Evolutionary conservation across 2,329 filamentous ascomycete genomes (phyloP).

Genomic region (Albifimbria verrucaria): DNA sequence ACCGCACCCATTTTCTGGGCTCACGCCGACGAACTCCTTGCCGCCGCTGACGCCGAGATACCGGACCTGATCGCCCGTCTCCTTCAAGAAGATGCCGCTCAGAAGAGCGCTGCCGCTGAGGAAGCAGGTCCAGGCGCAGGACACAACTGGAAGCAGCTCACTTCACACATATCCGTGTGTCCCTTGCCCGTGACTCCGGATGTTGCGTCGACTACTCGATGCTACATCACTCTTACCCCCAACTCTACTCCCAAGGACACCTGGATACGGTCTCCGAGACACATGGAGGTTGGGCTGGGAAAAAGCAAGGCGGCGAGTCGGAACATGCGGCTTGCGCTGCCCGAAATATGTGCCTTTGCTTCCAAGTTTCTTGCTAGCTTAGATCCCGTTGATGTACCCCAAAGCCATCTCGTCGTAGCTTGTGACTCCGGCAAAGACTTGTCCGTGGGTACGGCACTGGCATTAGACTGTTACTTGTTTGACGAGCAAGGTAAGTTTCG

Average conservation of each 20-base stretch:
- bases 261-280: constrained; percentile 32
- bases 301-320: constrained; percentile 76
- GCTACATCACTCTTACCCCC: constrained; percentile 41
- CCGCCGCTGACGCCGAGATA: constrained; percentile 62
- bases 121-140: no score
- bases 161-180: constrained; percentile 34
- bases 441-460: constrained; percentile 73
- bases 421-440: constrained; percentile 80
- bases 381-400: background rate
- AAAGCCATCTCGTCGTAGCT: constrained; percentile 50
- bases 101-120: constrained; percentile 6
- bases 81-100: constrained; percentile 26
- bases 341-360: constrained; percentile 58
- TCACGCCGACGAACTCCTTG: constrained; percentile 58
- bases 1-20: constrained; percentile 79
- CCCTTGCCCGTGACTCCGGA: constrained; percentile 22
- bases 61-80: constrained; percentile 46
- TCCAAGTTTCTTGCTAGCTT: constrained; percentile 28
- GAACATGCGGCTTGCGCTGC: constrained; percentile 71
- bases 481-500: constrained; percentile 55
- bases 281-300: constrained; percentile 61
- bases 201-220: constrained; percentile 18
- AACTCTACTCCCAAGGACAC: constrained; percentile 40
- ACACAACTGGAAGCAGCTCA: constrained; percentile 23
- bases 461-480: constrained; percentile 71